Evolutionary conservation across 1,284 basidiomycete genomes (phyloP).

Genomic region (Microbotryomycetes sp.): DNA sequence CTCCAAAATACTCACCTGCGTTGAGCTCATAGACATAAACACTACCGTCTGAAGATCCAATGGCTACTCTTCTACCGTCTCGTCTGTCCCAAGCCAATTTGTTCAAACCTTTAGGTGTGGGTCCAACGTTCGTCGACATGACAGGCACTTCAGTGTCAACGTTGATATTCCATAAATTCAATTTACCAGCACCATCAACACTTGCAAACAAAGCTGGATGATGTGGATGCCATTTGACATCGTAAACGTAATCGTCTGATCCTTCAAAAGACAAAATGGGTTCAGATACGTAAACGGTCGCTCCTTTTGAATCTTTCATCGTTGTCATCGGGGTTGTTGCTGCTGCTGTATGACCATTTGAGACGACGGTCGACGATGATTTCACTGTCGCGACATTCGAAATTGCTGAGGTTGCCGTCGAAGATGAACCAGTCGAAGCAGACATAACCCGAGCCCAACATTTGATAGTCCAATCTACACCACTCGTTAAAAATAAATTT

Average conservation of each 20-base stretch:
- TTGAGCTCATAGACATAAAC: slow-evolving; percentile 84
- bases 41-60: slow-evolving; percentile 86
- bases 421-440: slow-evolving; percentile 5
- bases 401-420: neutral
- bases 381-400: neutral
- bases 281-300: neutral
- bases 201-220: slow-evolving; percentile 91
- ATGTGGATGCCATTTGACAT: slow-evolving; percentile 92
- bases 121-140: slow-evolving; percentile 55
- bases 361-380: neutral
- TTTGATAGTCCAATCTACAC: slow-evolving; percentile 94
- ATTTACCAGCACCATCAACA: slow-evolving; percentile 88
- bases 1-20: neutral
- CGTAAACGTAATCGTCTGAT: slow-evolving; percentile 97
- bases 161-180: slow-evolving; percentile 96
- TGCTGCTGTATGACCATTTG: neutral
- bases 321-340: neutral
- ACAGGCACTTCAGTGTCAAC: slow-evolving; percentile 84
- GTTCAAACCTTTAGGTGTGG: slow-evolving; percentile 77
- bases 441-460: slow-evolving; percentile 54
- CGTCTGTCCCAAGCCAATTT: slow-evolving; percentile 90
- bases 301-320: neutral
- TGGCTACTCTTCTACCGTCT: slow-evolving; percentile 71
- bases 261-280: slow-evolving; percentile 69
- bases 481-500: slow-evolving; percentile 84